Conservation (phyloP, 257 asterid species). For the Leonotis leonurus region DNA sequence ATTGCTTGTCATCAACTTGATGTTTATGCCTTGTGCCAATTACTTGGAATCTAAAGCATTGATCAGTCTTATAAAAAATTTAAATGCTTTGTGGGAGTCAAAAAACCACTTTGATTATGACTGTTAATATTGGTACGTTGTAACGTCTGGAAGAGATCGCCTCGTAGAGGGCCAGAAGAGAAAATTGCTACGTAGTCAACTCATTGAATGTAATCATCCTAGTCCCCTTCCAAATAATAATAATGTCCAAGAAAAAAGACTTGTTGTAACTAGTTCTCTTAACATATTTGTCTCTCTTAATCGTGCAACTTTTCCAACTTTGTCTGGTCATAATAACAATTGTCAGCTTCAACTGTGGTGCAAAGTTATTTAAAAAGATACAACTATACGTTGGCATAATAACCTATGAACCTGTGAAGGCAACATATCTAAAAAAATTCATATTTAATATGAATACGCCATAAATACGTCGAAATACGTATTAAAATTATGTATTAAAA, state of each 20-base stretch:
- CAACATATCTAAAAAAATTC: too few species aligned
- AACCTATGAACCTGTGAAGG: too few species aligned
- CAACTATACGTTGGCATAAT: too few species aligned
- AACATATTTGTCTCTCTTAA: background rate
- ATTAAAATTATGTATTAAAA: too few species aligned
- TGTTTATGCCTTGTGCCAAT: too few species aligned
- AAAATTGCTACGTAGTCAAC: background rate
- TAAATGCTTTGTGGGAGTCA: background rate
- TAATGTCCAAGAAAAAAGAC: too few species aligned
- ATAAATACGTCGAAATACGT: too few species aligned
- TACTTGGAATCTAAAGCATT: background rate
- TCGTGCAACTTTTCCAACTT: background rate
- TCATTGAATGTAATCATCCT: background rate
- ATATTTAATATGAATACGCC: too few species aligned
- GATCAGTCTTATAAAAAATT: background rate
- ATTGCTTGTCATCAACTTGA: background rate
- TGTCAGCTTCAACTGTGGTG: background rate
- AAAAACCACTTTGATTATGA: background rate
- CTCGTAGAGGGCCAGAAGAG: too few species aligned
- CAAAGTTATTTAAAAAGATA: background rate
- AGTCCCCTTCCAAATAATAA: background rate
- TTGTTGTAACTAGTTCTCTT: background rate
- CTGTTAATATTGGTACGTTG: too few species aligned
- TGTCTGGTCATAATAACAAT: background rate
- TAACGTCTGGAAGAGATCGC: too few species aligned